Conservation (phyloP, 2,329 filamentous ascomycete species). For the Phoma sp. region DNA sequence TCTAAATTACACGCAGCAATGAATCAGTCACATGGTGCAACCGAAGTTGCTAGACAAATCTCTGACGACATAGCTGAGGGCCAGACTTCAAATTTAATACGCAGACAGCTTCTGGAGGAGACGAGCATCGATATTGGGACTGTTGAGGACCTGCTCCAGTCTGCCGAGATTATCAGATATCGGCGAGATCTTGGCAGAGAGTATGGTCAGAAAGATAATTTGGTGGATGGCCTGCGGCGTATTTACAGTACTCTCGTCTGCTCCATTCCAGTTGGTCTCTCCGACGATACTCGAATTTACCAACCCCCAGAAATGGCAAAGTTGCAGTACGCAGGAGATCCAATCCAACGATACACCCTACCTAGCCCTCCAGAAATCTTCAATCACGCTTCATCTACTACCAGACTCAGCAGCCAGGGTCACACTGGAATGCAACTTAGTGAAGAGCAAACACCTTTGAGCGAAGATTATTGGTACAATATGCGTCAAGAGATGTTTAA, state of each 20-base stretch:
- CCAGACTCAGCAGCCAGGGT: background rate
- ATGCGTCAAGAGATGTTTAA: background rate
- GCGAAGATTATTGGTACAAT: background rate
- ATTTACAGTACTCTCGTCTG: conserved; percentile 3
- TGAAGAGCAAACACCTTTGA: background rate
- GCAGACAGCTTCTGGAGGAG: background rate
- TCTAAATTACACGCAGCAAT: background rate
- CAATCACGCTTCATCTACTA: background rate
- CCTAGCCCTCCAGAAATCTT: background rate
- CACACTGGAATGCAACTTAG: background rate
- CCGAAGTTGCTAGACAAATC: background rate
- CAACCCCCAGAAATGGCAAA: background rate
- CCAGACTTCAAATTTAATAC: background rate
- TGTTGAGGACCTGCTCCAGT: background rate
- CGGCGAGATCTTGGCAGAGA: background rate
- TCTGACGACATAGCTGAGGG: background rate
- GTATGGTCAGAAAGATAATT: background rate
- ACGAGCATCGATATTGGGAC: background rate
- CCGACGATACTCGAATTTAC: background rate
- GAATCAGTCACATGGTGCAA: too few relatives aligned
- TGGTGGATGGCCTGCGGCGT: background rate
- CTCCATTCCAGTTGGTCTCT: background rate
- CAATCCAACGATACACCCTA: background rate
- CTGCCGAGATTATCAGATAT: background rate
- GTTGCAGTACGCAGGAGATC: background rate